These are phyloP conservation scores for Sherardia arvensis DNA, from an alignment of 257 asterid species.

Conservation along the genomic window DNA sequence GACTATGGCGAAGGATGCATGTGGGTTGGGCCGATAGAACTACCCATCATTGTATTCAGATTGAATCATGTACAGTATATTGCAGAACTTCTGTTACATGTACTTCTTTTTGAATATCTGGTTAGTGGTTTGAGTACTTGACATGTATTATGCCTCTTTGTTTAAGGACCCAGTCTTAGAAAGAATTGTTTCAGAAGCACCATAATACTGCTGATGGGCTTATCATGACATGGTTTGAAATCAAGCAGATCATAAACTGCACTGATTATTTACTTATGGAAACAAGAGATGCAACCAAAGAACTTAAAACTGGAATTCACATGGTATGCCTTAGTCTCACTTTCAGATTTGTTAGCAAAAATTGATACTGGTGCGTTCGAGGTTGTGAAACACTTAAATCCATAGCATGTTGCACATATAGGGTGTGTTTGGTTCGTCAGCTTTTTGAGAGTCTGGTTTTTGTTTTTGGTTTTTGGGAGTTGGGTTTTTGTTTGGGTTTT, in stretches of 20 bases:
- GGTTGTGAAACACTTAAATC: background rate
- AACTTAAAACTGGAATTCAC: constrained; percentile 69
- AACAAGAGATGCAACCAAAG: constrained; percentile 63
- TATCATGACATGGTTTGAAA: constrained; percentile 70
- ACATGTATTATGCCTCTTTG: constrained; percentile 4
- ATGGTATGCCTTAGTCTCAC: constrained; percentile 33
- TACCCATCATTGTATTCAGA: constrained; percentile 61
- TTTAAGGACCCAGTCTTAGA: constrained; percentile 47
- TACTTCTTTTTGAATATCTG: background rate
- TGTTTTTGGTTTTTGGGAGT: no score
- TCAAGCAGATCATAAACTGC: constrained; percentile 72
- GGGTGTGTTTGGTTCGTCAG: no score
- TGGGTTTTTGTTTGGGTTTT: no score
- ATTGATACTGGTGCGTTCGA: background rate
- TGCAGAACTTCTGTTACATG: background rate
- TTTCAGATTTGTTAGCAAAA: no score
- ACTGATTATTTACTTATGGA: constrained; percentile 48
- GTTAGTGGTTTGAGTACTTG: background rate
- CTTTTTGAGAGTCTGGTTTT: no score
- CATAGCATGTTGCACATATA: constrained; percentile 80
- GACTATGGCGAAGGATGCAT: constrained; percentile 75
- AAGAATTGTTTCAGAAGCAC: constrained; percentile 47
- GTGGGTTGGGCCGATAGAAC: constrained; percentile 49
- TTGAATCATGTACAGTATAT: constrained; percentile 1
- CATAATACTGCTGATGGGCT: constrained; percentile 66